These are phyloP conservation scores for Linnemannia elongata DNA, from an alignment of 192 early-diverging fungal genomes.

Conservation along the genomic window DNA sequence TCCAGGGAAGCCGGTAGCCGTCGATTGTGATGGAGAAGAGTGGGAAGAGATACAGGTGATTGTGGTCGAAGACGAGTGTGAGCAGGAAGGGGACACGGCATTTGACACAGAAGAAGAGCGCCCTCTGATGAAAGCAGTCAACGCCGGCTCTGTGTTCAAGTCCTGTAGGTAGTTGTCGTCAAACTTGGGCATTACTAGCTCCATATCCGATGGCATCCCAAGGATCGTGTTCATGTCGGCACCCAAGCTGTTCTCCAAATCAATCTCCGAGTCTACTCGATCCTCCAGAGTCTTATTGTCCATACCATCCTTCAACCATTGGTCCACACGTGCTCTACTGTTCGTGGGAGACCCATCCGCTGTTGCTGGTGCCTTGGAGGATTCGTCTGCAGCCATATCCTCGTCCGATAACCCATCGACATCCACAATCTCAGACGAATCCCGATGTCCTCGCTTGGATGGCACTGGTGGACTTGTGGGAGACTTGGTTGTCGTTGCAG, in stretches of 20 bases:
- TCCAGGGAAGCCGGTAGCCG: neutral
- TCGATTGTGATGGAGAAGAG: constrained; percentile 8
- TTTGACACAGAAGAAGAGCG: constrained; percentile 6
- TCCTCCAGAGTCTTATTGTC: neutral
- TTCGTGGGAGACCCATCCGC: neutral
- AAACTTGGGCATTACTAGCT: constrained; percentile 43
- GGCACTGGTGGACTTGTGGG: neutral
- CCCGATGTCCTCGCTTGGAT: neutral
- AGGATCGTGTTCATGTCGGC: constrained; percentile 43
- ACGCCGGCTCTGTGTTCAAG: constrained; percentile 14
- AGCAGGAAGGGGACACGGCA: constrained; percentile 7
- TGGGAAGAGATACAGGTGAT: constrained; percentile 23
- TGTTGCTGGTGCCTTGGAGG: neutral
- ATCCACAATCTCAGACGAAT: constrained; percentile 23
- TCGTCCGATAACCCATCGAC: constrained; percentile 31
- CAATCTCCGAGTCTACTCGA: neutral
- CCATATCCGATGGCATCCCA: constrained; percentile 49
- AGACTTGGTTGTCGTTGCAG: neutral
- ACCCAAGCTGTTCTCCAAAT: constrained; percentile 8
- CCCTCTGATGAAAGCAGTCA: neutral
- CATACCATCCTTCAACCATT: neutral
- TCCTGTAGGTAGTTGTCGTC: constrained; percentile 43
- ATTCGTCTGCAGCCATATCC: constrained; percentile 3
- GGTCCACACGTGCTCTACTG: neutral
- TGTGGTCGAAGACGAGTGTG: constrained; percentile 33